Conservation (phyloP, 768 basidiomycete species). For the Goffeauzyma gilvescens region DNA sequence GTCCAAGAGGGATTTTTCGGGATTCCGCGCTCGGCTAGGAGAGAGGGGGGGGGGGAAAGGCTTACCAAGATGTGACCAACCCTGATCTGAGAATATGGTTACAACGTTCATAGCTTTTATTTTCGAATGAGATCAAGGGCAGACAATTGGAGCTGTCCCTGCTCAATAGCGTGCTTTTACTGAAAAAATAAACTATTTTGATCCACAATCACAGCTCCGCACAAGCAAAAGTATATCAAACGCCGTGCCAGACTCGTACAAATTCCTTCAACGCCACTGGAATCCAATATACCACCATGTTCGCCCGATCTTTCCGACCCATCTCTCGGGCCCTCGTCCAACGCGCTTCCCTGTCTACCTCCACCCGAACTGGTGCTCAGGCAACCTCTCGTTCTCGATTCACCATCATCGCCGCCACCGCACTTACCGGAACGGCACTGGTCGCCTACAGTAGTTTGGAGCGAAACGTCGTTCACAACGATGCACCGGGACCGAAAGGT, state of each 20-base stretch:
- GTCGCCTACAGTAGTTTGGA: constrained; percentile 2
- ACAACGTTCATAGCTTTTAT: too few species aligned
- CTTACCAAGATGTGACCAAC: too few species aligned
- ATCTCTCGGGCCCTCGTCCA: neutral
- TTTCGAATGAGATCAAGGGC: neutral
- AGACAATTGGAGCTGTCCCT: neutral
- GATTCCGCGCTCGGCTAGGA: too few species aligned
- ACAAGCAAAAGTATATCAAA: too few species aligned
- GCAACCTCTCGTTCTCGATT: neutral
- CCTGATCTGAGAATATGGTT: too few species aligned
- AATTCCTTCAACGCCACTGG: too few species aligned
- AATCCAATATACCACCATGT: constrained; percentile 2
- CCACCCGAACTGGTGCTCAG: neutral
- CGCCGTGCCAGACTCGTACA: too few species aligned
- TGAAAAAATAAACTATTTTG: neutral
- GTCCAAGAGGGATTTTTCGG: too few species aligned
- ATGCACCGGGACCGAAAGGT: constrained; percentile 3
- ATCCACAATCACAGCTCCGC: neutral
- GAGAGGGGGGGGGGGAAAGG: too few species aligned
- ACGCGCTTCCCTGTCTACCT: neutral
- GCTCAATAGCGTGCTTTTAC: too few species aligned
- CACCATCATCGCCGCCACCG: neutral
- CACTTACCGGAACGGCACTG: neutral
- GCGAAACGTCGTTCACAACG: constrained; percentile 5
- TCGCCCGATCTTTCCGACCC: constrained; percentile 1